Evolutionary conservation across 768 basidiomycete species (phyloP), one percentile per base, ranked within the genome.

Genomic region (Filobasidium wieringae): DNA sequence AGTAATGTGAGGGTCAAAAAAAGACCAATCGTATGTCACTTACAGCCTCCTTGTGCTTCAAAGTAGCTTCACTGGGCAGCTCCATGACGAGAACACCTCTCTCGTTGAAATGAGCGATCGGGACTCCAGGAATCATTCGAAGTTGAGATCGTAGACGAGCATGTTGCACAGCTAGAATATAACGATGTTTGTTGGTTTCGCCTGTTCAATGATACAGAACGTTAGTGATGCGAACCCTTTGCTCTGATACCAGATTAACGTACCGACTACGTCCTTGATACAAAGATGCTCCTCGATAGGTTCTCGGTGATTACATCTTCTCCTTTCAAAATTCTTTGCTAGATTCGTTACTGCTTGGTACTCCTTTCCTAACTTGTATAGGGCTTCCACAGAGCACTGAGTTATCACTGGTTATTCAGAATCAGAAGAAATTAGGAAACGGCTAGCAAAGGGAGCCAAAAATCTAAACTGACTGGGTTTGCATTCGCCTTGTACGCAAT

Each of bases 261-360:
- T 65, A 88, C 93, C 93, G 47, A 95, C 78, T 45, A 97, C 84
- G 59, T 80, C 81, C 5, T 76, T 67, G 29, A 99, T 76, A 72
- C 95, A 99, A 17, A 90, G 88, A 49, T 86, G 82, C 30, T 86
- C 86, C 15, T 65, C 64, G 32, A 96, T 86, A n/a, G 86, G 78
- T 66, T 91, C 86, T 61, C 83, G 79, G 71, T 99, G 95, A 70
- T 96, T 96, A 72, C 95, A 99, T 75, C 86, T 89, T 63, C 95
- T 74, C 57, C 93, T 80, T 75, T 96, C 93, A 64, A 95, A 96
- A 0, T 78, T 80, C 75, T 96, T 97, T 1, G 95, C 93, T 40
- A 95, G 79, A 69, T 95, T 88, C 0, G 89, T 84, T 0, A 84
- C 81, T 0, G 80, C 75, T 68, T 96, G 91, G 30, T 80, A 80